Base-by-base conservation (phyloP, 108 stramenopile species). In the Cyclotella kingstonii region DNA sequence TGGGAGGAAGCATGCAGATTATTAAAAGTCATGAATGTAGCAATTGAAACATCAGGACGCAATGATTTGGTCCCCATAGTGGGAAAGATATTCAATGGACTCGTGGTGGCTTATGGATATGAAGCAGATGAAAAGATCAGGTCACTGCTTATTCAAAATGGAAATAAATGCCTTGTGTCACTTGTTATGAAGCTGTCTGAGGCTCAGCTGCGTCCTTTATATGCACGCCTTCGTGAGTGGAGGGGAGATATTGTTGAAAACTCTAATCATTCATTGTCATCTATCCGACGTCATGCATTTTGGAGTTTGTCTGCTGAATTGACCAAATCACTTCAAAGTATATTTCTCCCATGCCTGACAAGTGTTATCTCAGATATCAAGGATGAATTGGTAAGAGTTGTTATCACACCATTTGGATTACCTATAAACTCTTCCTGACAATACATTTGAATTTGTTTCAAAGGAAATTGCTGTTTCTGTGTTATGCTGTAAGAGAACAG, bases 111-210 rank as follows among this genome's bases (percentile, higher is more conserved):
- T 21, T 82, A 78, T 44, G 81, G 74, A 3, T 70, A 53, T 42
- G 72, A 79, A 48, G 55, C 43, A 4, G 50, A 66, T 40, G 41
- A 50, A 12, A 49, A 54, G 1, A 50, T 43, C 30, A 41, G 49
- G 8, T n/a, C 48, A 38, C 34, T 52, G 41, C 47, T 84, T 8
- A 41, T 89, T 34, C n/a, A 46, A 23, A 60, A 73, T 35, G 64
- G 81, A 0, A 81, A 83, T 58, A 65, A 79, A 26, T 67, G 81
- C 40, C 54, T 93, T 15, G 33, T 90, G 27, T 73, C 86, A 17
- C 48, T 93, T 22, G 84, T 88, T 0, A 76, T 93, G 82, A 93
- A 93, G 60, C 45, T 90, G 17, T 93, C 92, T 9, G 92, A 93
- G 64, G 48, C 82, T 2, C 92, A 93, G 56, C 69, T 93, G n/a